Percentiles rank a stretch among this genome's conserved stretches.
Evolutionary conservation across 495 filamentous ascomycete genomes (phyloP).

Genomic region (Cudoniella acicularis): DNA sequence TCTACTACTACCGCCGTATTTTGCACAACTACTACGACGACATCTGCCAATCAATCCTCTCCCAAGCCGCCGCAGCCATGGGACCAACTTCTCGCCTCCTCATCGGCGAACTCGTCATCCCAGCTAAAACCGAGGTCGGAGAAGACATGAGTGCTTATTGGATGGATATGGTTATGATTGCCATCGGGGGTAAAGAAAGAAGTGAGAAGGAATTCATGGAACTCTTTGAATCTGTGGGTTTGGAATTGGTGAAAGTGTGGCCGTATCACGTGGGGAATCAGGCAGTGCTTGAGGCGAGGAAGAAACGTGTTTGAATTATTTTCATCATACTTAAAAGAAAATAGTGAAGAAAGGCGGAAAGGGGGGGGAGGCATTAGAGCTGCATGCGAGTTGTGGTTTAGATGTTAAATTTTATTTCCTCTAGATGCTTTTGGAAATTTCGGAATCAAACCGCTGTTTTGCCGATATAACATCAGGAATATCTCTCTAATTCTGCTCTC

Average conservation of each 20-base stretch:
- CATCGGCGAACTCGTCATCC: slow-evolving; percentile 12
- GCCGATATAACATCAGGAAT: too few species aligned
- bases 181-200: slow-evolving; percentile 37
- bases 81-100: slow-evolving; percentile 12
- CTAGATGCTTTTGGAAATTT: too few species aligned
- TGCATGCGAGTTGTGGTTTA: too few species aligned
- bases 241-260: slow-evolving; percentile 28
- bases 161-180: slow-evolving; percentile 38
- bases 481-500: too few species aligned
- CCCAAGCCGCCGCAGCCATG: slow-evolving; percentile 32
- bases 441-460: too few species aligned
- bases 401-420: too few species aligned
- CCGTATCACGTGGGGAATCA: slow-evolving; percentile 1
- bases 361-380: too few species aligned
- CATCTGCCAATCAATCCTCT: slow-evolving; percentile 21
- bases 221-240: slow-evolving; percentile 33
- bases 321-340: neutral
- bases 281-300: slow-evolving; percentile 8
- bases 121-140: neutral
- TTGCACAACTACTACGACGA: slow-evolving; percentile 30
- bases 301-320: neutral
- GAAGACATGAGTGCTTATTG: slow-evolving; percentile 26
- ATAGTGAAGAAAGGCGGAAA: neutral
- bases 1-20: slow-evolving; percentile 35
- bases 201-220: slow-evolving; percentile 36